Conservation (phyloP, 2,329 filamentous ascomycete genomes). For the Bipolaris sorokiniana region DNA sequence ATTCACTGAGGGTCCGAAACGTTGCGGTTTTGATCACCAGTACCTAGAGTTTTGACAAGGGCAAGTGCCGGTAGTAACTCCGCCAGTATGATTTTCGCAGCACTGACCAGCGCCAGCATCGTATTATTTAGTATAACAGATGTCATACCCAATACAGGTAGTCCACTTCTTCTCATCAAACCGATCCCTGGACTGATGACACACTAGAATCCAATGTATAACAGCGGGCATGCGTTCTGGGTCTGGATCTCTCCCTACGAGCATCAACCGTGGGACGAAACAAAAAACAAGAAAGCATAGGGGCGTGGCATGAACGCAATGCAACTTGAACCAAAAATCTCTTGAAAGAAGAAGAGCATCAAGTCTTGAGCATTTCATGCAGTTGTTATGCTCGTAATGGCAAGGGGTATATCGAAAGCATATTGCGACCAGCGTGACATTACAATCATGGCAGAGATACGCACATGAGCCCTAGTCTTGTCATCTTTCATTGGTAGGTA, state of each 20-base stretch:
- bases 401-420: background rate
- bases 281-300: background rate
- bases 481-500: background rate
- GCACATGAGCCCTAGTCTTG: background rate
- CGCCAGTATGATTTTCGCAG: no score
- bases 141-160: background rate
- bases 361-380: background rate
- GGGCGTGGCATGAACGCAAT: background rate
- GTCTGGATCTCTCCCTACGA: background rate
- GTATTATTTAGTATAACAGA: no score
- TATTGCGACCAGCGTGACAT: background rate
- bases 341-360: background rate
- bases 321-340: background rate
- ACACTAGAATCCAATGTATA: background rate
- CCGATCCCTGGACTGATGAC: background rate
- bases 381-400: background rate
- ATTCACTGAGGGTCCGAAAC: background rate
- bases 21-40: background rate
- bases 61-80: no score
- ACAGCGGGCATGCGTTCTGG: background rate
- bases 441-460: background rate
- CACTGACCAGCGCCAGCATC: no score
- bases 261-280: background rate
- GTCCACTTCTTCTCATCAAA: background rate
- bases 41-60: background rate